Evolutionary conservation across 345 rosid genomes (phyloP), one percentile per base, ranked within the genome.

Genomic region (Sisymbrium altissimum): DNA sequence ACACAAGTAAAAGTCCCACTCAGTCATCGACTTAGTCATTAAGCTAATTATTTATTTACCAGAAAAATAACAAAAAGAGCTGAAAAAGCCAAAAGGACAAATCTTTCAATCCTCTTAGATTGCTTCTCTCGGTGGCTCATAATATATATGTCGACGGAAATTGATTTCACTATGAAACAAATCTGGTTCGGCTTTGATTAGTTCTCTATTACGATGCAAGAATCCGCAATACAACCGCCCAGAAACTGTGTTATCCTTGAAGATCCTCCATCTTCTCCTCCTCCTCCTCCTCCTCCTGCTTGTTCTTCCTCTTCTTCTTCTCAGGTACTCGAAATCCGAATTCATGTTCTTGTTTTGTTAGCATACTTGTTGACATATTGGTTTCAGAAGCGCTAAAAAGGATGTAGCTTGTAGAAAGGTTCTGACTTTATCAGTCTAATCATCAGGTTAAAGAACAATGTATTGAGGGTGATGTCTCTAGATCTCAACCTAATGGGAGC

Each of bases 401-500:
- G 40, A 33, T 36, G 35, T 60, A 73, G 63, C 7, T 32, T 45
- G 38, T 46, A n/a, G 11, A 27, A 71, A 49, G 58, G 12, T 35
- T 52, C 44, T 1, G 1, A 9, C 27, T 23, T 33, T 25, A 9
- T 50, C 19, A 48, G 13, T 60, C 61, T 61, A 4, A 48, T 63
- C 25, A 59, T 60, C 80, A 78, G 79, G 64, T 46, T 32, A 60
- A 40, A 74, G 83, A 73, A 76, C 38, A 84, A 45, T 72, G 80
- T 13, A 73, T 19, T 50, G 85, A 73, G 17, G 84, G n/a, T n/a
- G n/a, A 72, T 69, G 71, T 67, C 53, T 70, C 82, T 30, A 84
- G 77, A 64, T 82, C 85, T 15, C 89, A 68, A 70, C 59, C 87
- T 48, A 83, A 82, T 65, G 88, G 81, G 50, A 81, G 80, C 75